Evolutionary conservation across 2,329 filamentous ascomycete genomes (phyloP).

Genomic region (Leptographium radiaticola): DNA sequence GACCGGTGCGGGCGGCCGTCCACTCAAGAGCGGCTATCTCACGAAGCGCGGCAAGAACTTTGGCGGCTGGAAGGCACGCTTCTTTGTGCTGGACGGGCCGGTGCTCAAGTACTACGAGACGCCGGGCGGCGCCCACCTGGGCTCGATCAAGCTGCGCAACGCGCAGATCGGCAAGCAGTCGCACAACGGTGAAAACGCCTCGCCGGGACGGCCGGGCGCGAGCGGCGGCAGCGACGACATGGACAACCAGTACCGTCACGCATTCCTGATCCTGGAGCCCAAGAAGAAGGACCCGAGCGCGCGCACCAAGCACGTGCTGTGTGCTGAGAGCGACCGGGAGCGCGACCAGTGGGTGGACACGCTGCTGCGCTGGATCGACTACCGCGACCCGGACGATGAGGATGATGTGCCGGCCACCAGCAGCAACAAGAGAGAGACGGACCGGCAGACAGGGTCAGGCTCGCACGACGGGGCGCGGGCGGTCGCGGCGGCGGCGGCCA

Average conservation of each 20-base stretch:
- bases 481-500: background rate
- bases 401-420: slow-evolving; percentile 16
- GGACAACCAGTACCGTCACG: slow-evolving; percentile 92
- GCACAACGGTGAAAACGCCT: slow-evolving; percentile 46
- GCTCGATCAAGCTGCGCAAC: slow-evolving; percentile 81
- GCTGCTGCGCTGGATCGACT: slow-evolving; percentile 79
- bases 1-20: slow-evolving; percentile 49
- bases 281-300: slow-evolving; percentile 90
- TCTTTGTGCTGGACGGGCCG: slow-evolving; percentile 48
- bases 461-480: background rate
- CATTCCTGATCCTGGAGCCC: slow-evolving; percentile 86
- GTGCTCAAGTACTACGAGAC: slow-evolving; percentile 79
- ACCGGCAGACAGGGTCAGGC: slow-evolving; percentile 24
- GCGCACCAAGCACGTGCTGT: slow-evolving; percentile 84
- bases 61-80: slow-evolving; percentile 87
- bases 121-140: slow-evolving; percentile 78
- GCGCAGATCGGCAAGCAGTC: slow-evolving; percentile 93
- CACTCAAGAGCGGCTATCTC: slow-evolving; percentile 75
- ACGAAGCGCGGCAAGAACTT: slow-evolving; percentile 98
- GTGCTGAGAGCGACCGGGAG: slow-evolving; percentile 86
- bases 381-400: slow-evolving; percentile 47
- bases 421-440: slow-evolving; percentile 24
- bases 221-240: slow-evolving; percentile 50
- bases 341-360: slow-evolving; percentile 90
- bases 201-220: slow-evolving; percentile 37